Conservation (phyloP, 352 stramenopile genomes). For the Hyaloperonospora brassicae region DNA sequence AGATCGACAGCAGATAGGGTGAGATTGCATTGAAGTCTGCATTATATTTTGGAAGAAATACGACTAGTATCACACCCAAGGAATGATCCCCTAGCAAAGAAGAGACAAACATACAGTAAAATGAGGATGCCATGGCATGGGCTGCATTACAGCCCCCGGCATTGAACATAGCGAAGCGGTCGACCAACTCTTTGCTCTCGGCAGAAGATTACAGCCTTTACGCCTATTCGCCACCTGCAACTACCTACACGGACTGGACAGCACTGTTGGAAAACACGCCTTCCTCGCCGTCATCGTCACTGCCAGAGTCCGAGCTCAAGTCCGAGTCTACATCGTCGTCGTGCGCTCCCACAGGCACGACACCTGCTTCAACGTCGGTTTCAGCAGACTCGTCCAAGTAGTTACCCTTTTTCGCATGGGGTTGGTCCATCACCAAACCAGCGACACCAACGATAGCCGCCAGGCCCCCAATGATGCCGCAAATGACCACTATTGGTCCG, state of each 20-base stretch:
- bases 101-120: too few relatives aligned
- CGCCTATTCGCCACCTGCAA: too few relatives aligned
- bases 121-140: too few relatives aligned
- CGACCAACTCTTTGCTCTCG: too few relatives aligned
- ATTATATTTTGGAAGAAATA: too few relatives aligned
- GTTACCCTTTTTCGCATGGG: slow-evolving; percentile 20
- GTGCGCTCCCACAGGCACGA: slow-evolving; percentile 17
- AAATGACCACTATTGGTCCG: slow-evolving; percentile 51
- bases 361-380: slow-evolving; percentile 43
- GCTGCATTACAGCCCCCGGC: too few relatives aligned
- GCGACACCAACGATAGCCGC: slow-evolving; percentile 57
- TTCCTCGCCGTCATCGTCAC: slow-evolving; percentile 42
- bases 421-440: slow-evolving; percentile 37
- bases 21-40: too few relatives aligned
- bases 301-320: slow-evolving; percentile 38
- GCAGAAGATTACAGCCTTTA: too few relatives aligned
- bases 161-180: too few relatives aligned
- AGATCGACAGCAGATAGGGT: too few relatives aligned
- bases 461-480: slow-evolving; percentile 54
- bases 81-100: too few relatives aligned
- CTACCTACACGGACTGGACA: slow-evolving; percentile 23
- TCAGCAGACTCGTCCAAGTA: slow-evolving; percentile 37
- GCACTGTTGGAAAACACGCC: slow-evolving; percentile 45
- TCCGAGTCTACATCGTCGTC: slow-evolving; percentile 53
- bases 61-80: too few relatives aligned